Evolutionary conservation across 2,329 filamentous ascomycete genomes (phyloP).

Genomic region (Cytospora mali): DNA sequence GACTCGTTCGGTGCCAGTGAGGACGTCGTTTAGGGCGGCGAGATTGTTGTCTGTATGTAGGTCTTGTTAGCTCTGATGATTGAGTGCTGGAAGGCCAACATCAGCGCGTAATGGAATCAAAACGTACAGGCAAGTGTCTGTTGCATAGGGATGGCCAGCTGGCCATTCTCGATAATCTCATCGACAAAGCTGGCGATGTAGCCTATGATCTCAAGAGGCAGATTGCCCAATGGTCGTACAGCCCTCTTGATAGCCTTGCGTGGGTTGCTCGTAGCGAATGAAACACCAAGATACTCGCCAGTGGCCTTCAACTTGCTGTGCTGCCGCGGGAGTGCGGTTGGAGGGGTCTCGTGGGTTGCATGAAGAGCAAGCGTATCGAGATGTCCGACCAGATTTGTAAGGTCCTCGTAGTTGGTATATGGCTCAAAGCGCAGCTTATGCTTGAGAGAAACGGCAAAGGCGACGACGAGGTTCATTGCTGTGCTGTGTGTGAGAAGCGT

Average conservation of each 20-base stretch:
- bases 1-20: slow-evolving; percentile 71
- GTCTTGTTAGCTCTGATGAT: not conserved
- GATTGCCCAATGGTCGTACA: slow-evolving; percentile 68
- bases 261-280: slow-evolving; percentile 70
- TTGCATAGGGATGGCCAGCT: slow-evolving; percentile 50
- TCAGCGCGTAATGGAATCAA: not conserved
- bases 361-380: slow-evolving; percentile 67
- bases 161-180: slow-evolving; percentile 53
- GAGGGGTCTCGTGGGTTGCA: slow-evolving; percentile 43
- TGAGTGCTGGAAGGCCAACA: not conserved
- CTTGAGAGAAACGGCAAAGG: slow-evolving; percentile 69
- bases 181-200: slow-evolving; percentile 66
- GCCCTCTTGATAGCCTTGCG: slow-evolving; percentile 69
- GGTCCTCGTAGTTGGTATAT: slow-evolving; percentile 69
- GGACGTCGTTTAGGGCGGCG: slow-evolving; percentile 63
- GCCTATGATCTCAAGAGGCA: slow-evolving; percentile 70
- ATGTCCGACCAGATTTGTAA: slow-evolving; percentile 62
- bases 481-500: slow-evolving; percentile 39
- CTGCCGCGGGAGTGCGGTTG: slow-evolving; percentile 37
- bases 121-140: slow-evolving; percentile 53
- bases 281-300: slow-evolving; percentile 68
- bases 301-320: slow-evolving; percentile 50
- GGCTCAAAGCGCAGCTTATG: slow-evolving; percentile 76
- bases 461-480: slow-evolving; percentile 69
- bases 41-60: slow-evolving; percentile 45